A percentile compares a stretch with the other conserved stretches of the same genome.
These are phyloP conservation scores for Xylaria sp. DNA, from an alignment of 2,329 filamentous ascomycete genomes.

Conservation along the genomic window DNA sequence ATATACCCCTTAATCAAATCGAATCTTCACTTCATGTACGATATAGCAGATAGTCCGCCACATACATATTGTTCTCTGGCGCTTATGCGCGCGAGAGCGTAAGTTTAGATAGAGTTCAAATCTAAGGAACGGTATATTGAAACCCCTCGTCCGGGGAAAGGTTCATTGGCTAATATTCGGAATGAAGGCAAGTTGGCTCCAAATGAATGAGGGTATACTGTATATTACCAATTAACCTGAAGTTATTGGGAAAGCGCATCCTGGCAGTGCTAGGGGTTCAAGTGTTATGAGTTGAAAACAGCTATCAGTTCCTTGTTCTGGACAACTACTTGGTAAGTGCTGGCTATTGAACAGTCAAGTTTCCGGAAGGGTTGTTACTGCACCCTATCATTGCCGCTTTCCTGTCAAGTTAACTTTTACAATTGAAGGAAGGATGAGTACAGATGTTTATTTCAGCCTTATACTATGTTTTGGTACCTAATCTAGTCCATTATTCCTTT, in stretches of 20 bases:
- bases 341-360: not conserved
- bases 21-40: not conserved
- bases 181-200: not conserved
- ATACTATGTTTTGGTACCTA: too few species aligned
- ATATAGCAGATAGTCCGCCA: not conserved
- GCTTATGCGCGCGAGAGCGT: not conserved
- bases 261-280: not conserved
- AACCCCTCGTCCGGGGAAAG: not conserved
- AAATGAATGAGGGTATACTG: not conserved
- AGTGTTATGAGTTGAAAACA: not conserved
- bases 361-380: not conserved
- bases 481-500: too few species aligned
- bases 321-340: not conserved
- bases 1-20: not conserved
- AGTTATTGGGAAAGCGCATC: not conserved
- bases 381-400: too few species aligned
- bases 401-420: too few species aligned
- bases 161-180: not conserved
- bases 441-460: too few species aligned
- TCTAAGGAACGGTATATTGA: not conserved
- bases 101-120: not conserved
- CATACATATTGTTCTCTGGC: not conserved
- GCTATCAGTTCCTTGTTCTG: not conserved
- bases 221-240: constrained; percentile 1
- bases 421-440: too few species aligned